Conservation (phyloP, 108 stramenopile species). For the Aurantiochytrium sp. region DNA sequence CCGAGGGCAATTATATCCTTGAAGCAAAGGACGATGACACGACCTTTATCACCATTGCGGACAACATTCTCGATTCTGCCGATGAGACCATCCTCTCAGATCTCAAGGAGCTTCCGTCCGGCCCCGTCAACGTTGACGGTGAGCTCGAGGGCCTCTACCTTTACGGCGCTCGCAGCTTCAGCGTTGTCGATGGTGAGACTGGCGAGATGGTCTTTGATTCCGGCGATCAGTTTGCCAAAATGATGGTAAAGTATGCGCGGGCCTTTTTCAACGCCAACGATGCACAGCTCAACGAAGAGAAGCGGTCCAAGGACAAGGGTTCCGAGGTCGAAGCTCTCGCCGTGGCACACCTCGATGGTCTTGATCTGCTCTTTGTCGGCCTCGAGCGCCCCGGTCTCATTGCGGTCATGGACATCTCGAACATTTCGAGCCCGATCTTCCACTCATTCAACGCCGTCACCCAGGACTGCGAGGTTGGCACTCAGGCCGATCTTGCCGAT, state of each 20-base stretch:
- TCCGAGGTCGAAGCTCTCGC: background rate
- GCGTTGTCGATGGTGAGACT: background rate
- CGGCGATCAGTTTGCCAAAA: background rate
- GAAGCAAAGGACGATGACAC: background rate
- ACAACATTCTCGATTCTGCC: background rate
- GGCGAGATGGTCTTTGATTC: slow-evolving; percentile 2
- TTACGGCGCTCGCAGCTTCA: background rate
- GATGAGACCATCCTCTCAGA: background rate
- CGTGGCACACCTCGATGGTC: background rate
- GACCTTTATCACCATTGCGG: slow-evolving; percentile 9
- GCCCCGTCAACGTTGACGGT: background rate
- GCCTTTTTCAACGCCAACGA: background rate
- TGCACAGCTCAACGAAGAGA: background rate
- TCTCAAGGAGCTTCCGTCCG: background rate
- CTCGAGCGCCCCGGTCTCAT: background rate
- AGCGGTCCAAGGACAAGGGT: background rate
- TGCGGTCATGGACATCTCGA: background rate
- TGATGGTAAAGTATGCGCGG: background rate
- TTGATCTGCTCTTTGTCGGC: background rate
- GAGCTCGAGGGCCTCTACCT: background rate
- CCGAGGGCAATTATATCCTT: no score
- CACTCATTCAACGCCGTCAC: background rate
- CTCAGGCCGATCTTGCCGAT: background rate
- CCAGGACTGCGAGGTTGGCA: background rate
- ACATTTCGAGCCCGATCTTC: background rate